These are phyloP conservation scores for Iberis pinnata DNA, from an alignment of 345 rosid genomes.

Conservation along the genomic window DNA sequence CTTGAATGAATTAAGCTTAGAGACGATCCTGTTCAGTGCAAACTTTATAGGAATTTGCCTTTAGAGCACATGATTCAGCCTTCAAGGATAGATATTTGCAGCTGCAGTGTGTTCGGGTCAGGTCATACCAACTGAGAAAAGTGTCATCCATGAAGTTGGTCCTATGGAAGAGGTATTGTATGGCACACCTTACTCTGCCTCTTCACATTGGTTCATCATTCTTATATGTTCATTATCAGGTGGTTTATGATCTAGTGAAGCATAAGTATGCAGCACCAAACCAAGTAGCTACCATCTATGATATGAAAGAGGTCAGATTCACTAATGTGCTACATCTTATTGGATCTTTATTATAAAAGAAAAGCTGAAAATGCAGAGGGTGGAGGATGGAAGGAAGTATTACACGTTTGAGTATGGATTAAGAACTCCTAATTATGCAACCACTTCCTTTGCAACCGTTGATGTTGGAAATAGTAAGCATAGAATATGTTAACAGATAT, in stretches of 20 bases:
- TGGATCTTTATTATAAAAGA: too few species aligned
- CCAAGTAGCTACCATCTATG: conserved; percentile 49
- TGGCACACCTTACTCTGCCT: not conserved
- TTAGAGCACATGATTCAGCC: conserved; percentile 84
- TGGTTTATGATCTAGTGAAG: conserved; percentile 48
- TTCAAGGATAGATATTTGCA: conserved; percentile 69
- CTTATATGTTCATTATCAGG: conserved; percentile 33
- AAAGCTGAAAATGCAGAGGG: conserved; percentile 42
- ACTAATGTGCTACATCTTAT: not conserved
- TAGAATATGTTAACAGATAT: not conserved
- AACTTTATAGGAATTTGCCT: conserved; percentile 59
- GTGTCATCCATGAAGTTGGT: conserved; percentile 70
- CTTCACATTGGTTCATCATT: not conserved
- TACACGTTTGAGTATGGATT: conserved; percentile 75
- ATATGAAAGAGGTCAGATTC: conserved; percentile 62
- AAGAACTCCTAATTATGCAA: conserved; percentile 57
- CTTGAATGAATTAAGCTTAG: not conserved
- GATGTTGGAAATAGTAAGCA: conserved; percentile 61
- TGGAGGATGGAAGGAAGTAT: conserved; percentile 59
- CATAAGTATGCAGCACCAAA: conserved; percentile 65
- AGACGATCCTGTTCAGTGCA: conserved; percentile 2
- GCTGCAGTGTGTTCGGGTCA: conserved; percentile 70
- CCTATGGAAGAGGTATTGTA: conserved; percentile 67
- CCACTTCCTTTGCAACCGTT: conserved; percentile 62
- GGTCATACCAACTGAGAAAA: conserved; percentile 75